Evolutionary conservation across 768 basidiomycete genomes (phyloP), one percentile per base, ranked within the genome.

Genomic region (Vararia minispora): DNA sequence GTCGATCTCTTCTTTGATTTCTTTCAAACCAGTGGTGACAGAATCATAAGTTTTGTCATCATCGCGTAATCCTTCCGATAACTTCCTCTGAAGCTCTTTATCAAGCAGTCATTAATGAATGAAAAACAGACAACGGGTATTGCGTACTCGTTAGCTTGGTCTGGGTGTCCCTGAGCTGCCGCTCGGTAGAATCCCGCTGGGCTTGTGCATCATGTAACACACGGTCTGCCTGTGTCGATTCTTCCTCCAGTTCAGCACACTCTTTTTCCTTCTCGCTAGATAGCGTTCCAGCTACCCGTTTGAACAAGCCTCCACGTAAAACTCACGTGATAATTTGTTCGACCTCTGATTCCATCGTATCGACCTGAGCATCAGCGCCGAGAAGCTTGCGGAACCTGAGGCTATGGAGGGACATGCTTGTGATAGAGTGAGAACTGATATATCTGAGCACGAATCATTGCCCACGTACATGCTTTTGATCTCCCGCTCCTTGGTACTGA

Each of bases 321-420:
- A 66, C 73, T 53, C 37, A 90, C 87, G 61, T 54, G 8, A 67
- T 57, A 6, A 74, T 52, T 13, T 67, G 64, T 17, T 80, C 76
- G 5, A 86, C 66, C 40, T 85, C 80, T 13, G 64, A 65, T 47
- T 94, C 90, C 64, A 94, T 81, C 1, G 68, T 74, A 7, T 77
- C 77, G 1, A 65, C 60, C 5, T 66, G 63, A 0, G 77, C 64
- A 27, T 81, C 73, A 28, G 58, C 60, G 11, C 76, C 78, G n/a
- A 79, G 62, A 8, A 86, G 54, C 43, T 79, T 74, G 27, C 68
- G 72, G 51, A 78, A 82, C 53, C 76, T 80, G 34, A 91, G 57
- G 35, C 92, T 95, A 41, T 8, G 28, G 40, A 27, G n/a, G 17
- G 27, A 37, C 25, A 42, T n/a, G n/a, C n/a, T n/a, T n/a, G n/a